A percentile compares a stretch with the other conserved stretches of the same genome.
These are phyloP conservation scores for Penicillium sp. DNA, from an alignment of 2,329 filamentous ascomycete species.

Conservation along the genomic window DNA sequence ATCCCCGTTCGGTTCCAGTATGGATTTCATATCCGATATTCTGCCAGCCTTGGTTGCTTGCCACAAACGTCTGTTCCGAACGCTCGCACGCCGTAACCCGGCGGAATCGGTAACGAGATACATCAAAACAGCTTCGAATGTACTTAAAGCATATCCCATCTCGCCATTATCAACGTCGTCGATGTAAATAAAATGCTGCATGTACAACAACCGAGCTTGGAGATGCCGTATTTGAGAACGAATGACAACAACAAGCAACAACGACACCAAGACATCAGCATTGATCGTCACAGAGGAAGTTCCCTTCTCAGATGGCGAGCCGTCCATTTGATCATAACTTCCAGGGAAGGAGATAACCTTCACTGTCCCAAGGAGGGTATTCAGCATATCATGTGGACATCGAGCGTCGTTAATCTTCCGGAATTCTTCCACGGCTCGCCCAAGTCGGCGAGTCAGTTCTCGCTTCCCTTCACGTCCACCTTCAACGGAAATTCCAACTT, in stretches of 20 bases:
- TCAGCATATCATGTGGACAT: constrained; percentile 86
- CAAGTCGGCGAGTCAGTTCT: constrained; percentile 73
- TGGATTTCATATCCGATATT: constrained; percentile 68
- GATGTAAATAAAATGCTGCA: constrained; percentile 95
- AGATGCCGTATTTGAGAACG: constrained; percentile 82
- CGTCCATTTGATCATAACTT: constrained; percentile 38
- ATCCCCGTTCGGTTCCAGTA: constrained; percentile 70
- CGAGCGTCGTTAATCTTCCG: constrained; percentile 74
- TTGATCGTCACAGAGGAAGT: constrained; percentile 65
- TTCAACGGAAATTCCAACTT: constrained; percentile 84
- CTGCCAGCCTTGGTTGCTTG: constrained; percentile 78
- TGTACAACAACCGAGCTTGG: constrained; percentile 86
- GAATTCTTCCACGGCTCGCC: constrained; percentile 81
- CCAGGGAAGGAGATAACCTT: constrained; percentile 75
- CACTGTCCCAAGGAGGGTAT: constrained; percentile 72
- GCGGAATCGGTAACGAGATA: constrained; percentile 83
- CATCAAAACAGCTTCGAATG: constrained; percentile 87
- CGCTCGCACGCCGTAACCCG: constrained; percentile 77
- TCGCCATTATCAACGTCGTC: constrained; percentile 97
- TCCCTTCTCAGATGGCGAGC: constrained; percentile 51
- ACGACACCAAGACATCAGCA: constrained; percentile 87
- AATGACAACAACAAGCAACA: constrained; percentile 89
- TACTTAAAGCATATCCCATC: constrained; percentile 92
- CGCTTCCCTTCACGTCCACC: constrained; percentile 75
- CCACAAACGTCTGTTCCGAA: constrained; percentile 83